These are phyloP conservation scores for Kazachstania martiniae DNA, from an alignment of 805 yeast species.

Conservation along the genomic window DNA sequence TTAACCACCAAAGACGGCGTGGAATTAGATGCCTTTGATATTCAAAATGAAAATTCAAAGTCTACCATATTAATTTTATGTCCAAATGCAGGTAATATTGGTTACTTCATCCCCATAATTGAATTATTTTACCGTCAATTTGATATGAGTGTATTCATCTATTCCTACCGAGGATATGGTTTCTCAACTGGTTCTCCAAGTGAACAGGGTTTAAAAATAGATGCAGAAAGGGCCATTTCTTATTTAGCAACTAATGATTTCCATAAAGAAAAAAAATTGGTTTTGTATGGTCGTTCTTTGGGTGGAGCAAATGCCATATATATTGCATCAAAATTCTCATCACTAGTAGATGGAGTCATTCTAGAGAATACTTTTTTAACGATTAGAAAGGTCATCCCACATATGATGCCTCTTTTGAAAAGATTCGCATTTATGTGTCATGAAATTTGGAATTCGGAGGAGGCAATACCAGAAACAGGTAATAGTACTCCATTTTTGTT, in stretches of 20 bases:
- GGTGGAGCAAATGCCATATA: conserved; percentile 94
- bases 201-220: conserved; percentile 72
- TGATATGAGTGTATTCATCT: conserved; percentile 68
- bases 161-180: conserved; percentile 90
- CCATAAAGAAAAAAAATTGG: conserved; percentile 36
- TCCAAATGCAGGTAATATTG: conserved; percentile 96
- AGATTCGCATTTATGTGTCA: conserved; percentile 53
- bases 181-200: conserved; percentile 62
- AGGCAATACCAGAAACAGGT: conserved; percentile 40
- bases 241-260: conserved; percentile 45
- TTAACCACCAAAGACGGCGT: conserved; percentile 64
- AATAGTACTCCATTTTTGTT: conserved; percentile 54
- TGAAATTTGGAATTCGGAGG: conserved; percentile 76
- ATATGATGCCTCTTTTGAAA: conserved; percentile 57
- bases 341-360: conserved; percentile 49
- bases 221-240: conserved; percentile 62
- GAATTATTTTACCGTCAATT: conserved; percentile 50
- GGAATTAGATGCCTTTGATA: conserved; percentile 51
- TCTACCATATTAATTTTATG: conserved; percentile 66
- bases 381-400: conserved; percentile 60
- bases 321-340: conserved; percentile 51
- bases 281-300: conserved; percentile 78
- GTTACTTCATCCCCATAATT: conserved; percentile 77
- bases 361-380: conserved; percentile 81
- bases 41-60: conserved; percentile 27